A percentile compares a stretch with the other conserved stretches of the same genome.
Conservation (phyloP, 805 yeast genomes). For the Isabelozyma heimii region DNA sequence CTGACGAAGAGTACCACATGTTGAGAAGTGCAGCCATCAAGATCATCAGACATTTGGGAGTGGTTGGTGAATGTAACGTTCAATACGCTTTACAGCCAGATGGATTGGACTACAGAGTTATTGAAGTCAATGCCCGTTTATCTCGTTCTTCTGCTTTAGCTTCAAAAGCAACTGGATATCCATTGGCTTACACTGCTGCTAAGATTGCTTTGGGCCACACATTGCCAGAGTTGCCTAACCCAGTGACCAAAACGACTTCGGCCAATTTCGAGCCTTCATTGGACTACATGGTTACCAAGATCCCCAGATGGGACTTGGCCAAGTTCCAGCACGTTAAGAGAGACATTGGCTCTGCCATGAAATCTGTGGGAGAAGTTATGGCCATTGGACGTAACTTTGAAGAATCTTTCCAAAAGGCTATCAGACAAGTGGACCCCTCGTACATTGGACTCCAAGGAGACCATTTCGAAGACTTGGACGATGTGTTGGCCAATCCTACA, state of each 20-base stretch:
- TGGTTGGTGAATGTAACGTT: slow-evolving; percentile 98
- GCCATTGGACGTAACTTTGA: slow-evolving; percentile 97
- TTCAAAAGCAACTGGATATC: slow-evolving; percentile 98
- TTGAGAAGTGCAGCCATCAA: slow-evolving; percentile 96
- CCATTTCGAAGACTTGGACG: slow-evolving; percentile 72
- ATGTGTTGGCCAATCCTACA: slow-evolving; percentile 78
- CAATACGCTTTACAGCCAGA: slow-evolving; percentile 96
- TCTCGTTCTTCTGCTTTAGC: slow-evolving; percentile 98
- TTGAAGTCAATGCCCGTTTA: slow-evolving; percentile 95
- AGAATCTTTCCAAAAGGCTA: slow-evolving; percentile 96
- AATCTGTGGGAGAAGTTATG: slow-evolving; percentile 99
- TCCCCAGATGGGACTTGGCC: slow-evolving; percentile 97
- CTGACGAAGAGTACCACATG: slow-evolving; percentile 98
- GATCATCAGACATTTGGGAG: slow-evolving; percentile 96
- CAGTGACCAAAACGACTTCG: slow-evolving; percentile 92
- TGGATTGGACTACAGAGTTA: slow-evolving; percentile 92
- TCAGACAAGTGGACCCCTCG: slow-evolving; percentile 93
- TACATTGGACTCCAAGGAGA: slow-evolving; percentile 90
- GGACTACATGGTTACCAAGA: slow-evolving; percentile 94
- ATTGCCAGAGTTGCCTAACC: slow-evolving; percentile 91
- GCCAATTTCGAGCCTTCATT: slow-evolving; percentile 97
- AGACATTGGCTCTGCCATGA: slow-evolving; percentile 94
- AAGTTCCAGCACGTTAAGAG: slow-evolving; percentile 95
- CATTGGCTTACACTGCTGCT: slow-evolving; percentile 98
- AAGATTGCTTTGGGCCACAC: slow-evolving; percentile 94